A percentile compares a stretch with the other conserved stretches of the same genome.
These are phyloP conservation scores for Knoxdaviesia proteae DNA, from an alignment of 2,329 filamentous ascomycete genomes.

Conservation along the genomic window DNA sequence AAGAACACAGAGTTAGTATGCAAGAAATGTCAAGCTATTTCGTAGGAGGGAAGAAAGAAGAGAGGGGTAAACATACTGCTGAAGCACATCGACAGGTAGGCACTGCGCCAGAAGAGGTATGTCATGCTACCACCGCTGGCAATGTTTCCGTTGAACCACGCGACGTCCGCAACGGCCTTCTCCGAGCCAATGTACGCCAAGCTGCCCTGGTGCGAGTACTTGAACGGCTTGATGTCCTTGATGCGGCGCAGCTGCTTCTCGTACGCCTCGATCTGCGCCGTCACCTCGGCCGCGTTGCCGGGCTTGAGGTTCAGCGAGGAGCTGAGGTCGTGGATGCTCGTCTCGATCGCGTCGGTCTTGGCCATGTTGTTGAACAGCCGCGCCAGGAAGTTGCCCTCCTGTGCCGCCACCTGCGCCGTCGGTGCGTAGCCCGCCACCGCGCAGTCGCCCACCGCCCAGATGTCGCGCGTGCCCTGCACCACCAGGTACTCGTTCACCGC, in stretches of 20 bases:
- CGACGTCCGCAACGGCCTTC: slow-evolving; percentile 91
- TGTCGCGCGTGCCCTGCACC: slow-evolving; percentile 87
- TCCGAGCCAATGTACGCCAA: slow-evolving; percentile 96
- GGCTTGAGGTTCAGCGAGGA: slow-evolving; percentile 37
- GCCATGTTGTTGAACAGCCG: slow-evolving; percentile 98
- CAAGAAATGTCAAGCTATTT: slow-evolving; percentile 5
- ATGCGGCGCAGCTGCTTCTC: slow-evolving; percentile 75
- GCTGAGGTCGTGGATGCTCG: slow-evolving; percentile 50
- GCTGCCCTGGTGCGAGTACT: slow-evolving; percentile 94
- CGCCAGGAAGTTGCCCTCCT: slow-evolving; percentile 89
- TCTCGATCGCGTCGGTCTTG: slow-evolving; percentile 70
- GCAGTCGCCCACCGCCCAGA: slow-evolving; percentile 97
- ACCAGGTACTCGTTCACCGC: slow-evolving; percentile 98
- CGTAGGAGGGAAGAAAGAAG: not conserved
- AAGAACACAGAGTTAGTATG: slow-evolving; percentile 6
- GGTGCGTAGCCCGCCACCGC: slow-evolving; percentile 94
- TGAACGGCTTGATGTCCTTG: slow-evolving; percentile 92
- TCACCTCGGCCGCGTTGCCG: slow-evolving; percentile 45
- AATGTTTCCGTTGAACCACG: slow-evolving; percentile 92
- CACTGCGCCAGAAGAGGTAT: slow-evolving; percentile 95
- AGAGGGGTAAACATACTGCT: slow-evolving; percentile 52
- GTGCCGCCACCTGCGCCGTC: slow-evolving; percentile 86
- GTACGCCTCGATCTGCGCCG: slow-evolving; percentile 58
- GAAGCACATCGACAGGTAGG: slow-evolving; percentile 99
- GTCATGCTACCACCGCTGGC: slow-evolving; percentile 84